Conservation (phyloP, 345 rosid genomes). For the Moringa oleifera region DNA sequence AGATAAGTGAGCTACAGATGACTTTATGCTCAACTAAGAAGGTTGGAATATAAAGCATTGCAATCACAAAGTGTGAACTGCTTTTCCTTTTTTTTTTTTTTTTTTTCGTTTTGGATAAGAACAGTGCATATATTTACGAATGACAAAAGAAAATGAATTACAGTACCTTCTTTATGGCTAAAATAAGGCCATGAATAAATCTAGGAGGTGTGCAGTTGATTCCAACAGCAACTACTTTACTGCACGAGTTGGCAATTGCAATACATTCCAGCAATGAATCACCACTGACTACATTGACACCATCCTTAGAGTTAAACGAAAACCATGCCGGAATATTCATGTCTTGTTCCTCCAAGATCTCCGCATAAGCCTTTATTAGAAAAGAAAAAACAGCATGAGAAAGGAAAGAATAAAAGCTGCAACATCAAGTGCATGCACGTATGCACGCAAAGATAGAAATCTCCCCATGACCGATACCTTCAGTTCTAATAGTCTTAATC, state of each 20-base stretch:
- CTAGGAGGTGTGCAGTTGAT: constrained; percentile 88
- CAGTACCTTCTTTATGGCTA: constrained; percentile 48
- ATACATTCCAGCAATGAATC: constrained; percentile 62
- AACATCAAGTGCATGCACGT: background rate
- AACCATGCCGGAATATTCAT: constrained; percentile 70
- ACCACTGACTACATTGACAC: constrained; percentile 67
- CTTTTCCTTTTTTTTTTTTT: too few species aligned
- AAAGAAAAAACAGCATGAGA: too few species aligned
- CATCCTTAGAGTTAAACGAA: constrained; percentile 77
- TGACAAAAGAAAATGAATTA: constrained; percentile 4
- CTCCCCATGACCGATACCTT: background rate
- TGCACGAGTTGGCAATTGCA: constrained; percentile 56
- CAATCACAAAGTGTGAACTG: constrained; percentile 3
- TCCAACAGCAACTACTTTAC: constrained; percentile 65
- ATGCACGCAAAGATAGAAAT: background rate
- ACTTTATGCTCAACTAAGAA: background rate
- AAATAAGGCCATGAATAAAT: constrained; percentile 54
- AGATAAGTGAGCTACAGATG: background rate
- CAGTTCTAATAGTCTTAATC: background rate
- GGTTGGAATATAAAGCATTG: background rate
- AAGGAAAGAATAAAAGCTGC: background rate
- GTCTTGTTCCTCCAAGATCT: constrained; percentile 60
- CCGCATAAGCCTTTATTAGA: constrained; percentile 52
- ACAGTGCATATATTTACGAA: too few species aligned
- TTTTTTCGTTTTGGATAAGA: too few species aligned